Evolutionary conservation across 148 eudicot species (phyloP), one percentile per base, ranked within the genome.

Genomic region (Rhododendron henanense): DNA sequence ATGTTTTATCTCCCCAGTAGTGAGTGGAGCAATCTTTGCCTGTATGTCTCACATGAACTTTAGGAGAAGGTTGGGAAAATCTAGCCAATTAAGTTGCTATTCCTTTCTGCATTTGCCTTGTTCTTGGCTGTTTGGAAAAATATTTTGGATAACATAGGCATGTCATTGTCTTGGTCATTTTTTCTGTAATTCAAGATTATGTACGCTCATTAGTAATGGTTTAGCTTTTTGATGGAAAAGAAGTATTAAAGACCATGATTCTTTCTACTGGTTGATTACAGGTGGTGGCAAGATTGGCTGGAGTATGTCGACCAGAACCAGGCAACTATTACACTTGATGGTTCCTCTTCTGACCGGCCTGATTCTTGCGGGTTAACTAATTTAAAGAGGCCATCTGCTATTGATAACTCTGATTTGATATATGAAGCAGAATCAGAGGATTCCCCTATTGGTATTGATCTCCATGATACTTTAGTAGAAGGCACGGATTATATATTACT

Each of bases 271-370:
- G 65, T 14, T 87, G 83, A 78, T 84, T 48, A 53, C 92, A 97
- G 99, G 88, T 97, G 99, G 99, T 97, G 98, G 98, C 95, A 93
- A 85, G 90, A 89, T 71, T 97, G 99, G 99, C 89, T 95, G 83
- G 93, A 90, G 80, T 97, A 92, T 92, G 98, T 94, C 55, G 91
- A 93, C 79, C 97, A 93, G 85, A 92, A 87, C 80, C 92, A 92
- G 86, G 61, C 87, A 59, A 85, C 74, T 87, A 83, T 78, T 84
- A 84, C 84, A 73, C 91, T 81, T 88, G 96, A 94, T 78, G 93
- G 88, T 57, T 85, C 94, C 28, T 86, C 90, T 85, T 87, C 88
- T 81, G 91, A 90, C 65, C 86, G 86, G 79, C 87, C 82, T 77
- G 94, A 90, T 63, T 88, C 92, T 63, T 88, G 78, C 65, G 85